Conservation (phyloP, 2,329 filamentous ascomycete genomes). For the Didymella segeticola region DNA sequence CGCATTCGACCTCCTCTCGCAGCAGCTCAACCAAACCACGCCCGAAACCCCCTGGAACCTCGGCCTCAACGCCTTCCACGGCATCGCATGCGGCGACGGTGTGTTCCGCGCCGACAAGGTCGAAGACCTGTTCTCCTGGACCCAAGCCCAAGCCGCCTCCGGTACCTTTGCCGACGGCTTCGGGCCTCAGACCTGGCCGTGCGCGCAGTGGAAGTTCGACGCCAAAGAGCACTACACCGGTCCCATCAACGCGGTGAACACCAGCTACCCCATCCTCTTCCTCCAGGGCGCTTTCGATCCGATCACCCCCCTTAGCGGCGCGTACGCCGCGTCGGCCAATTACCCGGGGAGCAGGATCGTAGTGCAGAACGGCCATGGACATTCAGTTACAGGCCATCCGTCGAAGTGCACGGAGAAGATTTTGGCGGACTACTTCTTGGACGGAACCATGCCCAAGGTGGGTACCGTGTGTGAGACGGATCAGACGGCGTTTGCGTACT, state of each 20-base stretch:
- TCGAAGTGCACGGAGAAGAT: constrained; percentile 17
- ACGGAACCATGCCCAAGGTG: constrained; percentile 21
- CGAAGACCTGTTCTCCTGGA: constrained; percentile 20
- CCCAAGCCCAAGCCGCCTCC: constrained; percentile 15
- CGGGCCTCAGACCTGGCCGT: constrained; percentile 19
- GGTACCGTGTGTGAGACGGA: constrained; percentile 21
- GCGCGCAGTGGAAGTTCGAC: constrained; percentile 25
- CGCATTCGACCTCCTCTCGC: neutral
- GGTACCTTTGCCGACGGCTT: constrained; percentile 21
- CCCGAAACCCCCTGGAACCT: constrained; percentile 19
- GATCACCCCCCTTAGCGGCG: constrained; percentile 25
- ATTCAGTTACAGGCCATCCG: constrained; percentile 11
- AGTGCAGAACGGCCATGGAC: constrained; percentile 24
- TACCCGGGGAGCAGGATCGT: constrained; percentile 22
- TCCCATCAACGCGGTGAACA: constrained; percentile 19
- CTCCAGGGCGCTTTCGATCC: constrained; percentile 24
- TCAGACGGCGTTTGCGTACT: constrained; percentile 14
- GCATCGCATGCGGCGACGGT: constrained; percentile 20
- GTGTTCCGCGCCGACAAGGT: constrained; percentile 18
- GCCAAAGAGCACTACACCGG: constrained; percentile 25
- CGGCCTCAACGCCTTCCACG: constrained; percentile 19
- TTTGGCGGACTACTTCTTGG: constrained; percentile 20
- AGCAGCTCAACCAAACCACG: constrained; percentile 3
- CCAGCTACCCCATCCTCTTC: constrained; percentile 23
- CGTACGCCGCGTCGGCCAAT: constrained; percentile 21